A percentile compares a stretch with the other conserved stretches of the same genome.
Conservation (phyloP, 345 rosid species). For the Salix exigua region DNA sequence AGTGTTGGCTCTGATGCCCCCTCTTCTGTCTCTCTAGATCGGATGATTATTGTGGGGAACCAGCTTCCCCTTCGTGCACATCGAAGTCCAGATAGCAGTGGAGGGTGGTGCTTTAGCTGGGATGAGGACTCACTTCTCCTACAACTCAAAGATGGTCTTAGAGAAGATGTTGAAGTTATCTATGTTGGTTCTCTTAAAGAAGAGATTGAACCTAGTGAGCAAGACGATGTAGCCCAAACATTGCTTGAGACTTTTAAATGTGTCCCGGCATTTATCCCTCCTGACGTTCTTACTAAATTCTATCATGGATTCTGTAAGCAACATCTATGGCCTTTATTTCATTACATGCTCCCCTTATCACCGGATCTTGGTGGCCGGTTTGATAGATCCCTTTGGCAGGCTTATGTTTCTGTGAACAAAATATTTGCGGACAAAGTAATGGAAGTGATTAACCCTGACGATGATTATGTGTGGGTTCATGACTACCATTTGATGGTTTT, state of each 20-base stretch:
- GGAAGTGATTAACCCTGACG: slow-evolving; percentile 93
- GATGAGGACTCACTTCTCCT: slow-evolving; percentile 90
- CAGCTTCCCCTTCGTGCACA: slow-evolving; percentile 83
- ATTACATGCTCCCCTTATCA: slow-evolving; percentile 89
- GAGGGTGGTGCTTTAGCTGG: slow-evolving; percentile 70
- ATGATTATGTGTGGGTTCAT: slow-evolving; percentile 92
- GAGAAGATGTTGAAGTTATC: slow-evolving; percentile 81
- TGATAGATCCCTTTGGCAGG: slow-evolving; percentile 86
- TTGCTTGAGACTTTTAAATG: slow-evolving; percentile 86
- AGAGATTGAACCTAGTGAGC: slow-evolving; percentile 53
- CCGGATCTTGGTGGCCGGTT: slow-evolving; percentile 90
- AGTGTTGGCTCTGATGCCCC: slow-evolving; percentile 85
- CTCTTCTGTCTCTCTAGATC: slow-evolving; percentile 66
- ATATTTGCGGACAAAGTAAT: slow-evolving; percentile 89
- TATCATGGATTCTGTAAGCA: slow-evolving; percentile 97
- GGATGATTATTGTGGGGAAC: slow-evolving; percentile 87
- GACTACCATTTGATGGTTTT: slow-evolving; percentile 94
- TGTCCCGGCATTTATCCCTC: slow-evolving; percentile 83
- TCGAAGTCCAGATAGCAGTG: slow-evolving; percentile 38
- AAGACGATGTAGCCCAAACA: slow-evolving; percentile 80
- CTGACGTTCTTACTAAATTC: slow-evolving; percentile 66
- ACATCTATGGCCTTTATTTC: slow-evolving; percentile 91
- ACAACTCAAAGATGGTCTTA: slow-evolving; percentile 89
- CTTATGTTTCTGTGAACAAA: slow-evolving; percentile 89
- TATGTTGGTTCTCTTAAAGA: slow-evolving; percentile 88